These are phyloP conservation scores for Metschnikowia koreensis DNA, from an alignment of 805 yeast species.

Conservation along the genomic window DNA sequence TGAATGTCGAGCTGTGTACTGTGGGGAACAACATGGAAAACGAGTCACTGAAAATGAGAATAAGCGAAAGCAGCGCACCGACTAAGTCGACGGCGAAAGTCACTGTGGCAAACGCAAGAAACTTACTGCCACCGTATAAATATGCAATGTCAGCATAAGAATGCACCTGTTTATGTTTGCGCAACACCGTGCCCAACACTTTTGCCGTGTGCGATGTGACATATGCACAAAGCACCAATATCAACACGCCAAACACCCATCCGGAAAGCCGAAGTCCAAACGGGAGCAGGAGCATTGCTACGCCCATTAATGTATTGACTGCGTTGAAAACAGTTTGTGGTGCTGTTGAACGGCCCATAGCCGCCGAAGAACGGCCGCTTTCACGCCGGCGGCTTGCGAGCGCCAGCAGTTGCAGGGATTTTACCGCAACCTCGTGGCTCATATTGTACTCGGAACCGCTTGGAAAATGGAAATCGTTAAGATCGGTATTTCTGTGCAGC, in stretches of 20 bases:
- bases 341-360: constrained; percentile 41
- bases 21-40: constrained; percentile 35
- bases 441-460: constrained; percentile 14
- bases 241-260: constrained; percentile 51
- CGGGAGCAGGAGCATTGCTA: constrained; percentile 73
- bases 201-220: constrained; percentile 54
- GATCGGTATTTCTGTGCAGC: constrained; percentile 6
- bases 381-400: constrained; percentile 25
- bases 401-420: not conserved
- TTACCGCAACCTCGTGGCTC: not conserved
- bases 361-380: constrained; percentile 7
- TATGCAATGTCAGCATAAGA: constrained; percentile 88
- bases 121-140: constrained; percentile 67
- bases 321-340: constrained; percentile 78
- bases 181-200: constrained; percentile 66
- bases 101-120: constrained; percentile 44
- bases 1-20: constrained; percentile 18
- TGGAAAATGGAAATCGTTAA: constrained; percentile 20
- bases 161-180: constrained; percentile 74
- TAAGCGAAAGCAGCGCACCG: constrained; percentile 61
- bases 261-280: constrained; percentile 68
- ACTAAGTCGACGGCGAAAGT: constrained; percentile 55
- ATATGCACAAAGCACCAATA: constrained; percentile 46
- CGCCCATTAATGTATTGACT: constrained; percentile 71
- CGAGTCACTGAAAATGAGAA: constrained; percentile 60